These are phyloP conservation scores for Tetraselmis striata DNA, from an alignment of 139 green algal genomes.

Conservation along the genomic window DNA sequence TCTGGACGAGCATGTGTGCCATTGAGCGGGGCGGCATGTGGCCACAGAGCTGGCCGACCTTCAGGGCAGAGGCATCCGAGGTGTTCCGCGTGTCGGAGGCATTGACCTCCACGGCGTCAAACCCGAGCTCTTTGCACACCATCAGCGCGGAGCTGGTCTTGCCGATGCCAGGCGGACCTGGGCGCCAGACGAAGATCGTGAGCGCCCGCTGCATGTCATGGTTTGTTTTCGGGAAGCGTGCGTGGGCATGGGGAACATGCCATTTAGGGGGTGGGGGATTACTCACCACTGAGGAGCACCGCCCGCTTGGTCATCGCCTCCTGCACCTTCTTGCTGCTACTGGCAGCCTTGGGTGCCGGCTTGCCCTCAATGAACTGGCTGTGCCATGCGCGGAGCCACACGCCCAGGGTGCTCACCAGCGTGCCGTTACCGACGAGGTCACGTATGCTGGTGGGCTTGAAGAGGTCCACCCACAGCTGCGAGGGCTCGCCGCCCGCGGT, in stretches of 20 bases:
- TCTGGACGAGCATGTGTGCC: too few species aligned
- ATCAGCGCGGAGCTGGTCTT: slow-evolving; percentile 63
- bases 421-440: slow-evolving; percentile 88
- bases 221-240: too few species aligned
- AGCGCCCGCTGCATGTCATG: too few species aligned
- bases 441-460: slow-evolving; percentile 57
- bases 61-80: slow-evolving; percentile 38
- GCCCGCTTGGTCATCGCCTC: slow-evolving; percentile 82
- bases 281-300: slow-evolving; percentile 75
- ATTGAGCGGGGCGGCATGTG: neutral
- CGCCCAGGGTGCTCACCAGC: slow-evolving; percentile 40
- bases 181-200: too few species aligned
- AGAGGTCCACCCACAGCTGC: slow-evolving; percentile 91
- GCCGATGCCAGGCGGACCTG: slow-evolving; percentile 80
- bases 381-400: slow-evolving; percentile 66
- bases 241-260: too few species aligned
- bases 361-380: neutral
- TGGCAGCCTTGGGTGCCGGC: neutral
- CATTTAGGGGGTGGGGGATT: too few species aligned
- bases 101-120: slow-evolving; percentile 85
- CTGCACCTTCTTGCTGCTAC: slow-evolving; percentile 28
- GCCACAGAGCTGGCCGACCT: neutral
- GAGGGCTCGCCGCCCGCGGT: neutral
- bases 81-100: slow-evolving; percentile 90
- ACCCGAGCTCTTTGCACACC: slow-evolving; percentile 59